These are phyloP conservation scores for Bipolaris bicolor DNA, from an alignment of 2,329 filamentous ascomycete species.

Conservation along the genomic window DNA sequence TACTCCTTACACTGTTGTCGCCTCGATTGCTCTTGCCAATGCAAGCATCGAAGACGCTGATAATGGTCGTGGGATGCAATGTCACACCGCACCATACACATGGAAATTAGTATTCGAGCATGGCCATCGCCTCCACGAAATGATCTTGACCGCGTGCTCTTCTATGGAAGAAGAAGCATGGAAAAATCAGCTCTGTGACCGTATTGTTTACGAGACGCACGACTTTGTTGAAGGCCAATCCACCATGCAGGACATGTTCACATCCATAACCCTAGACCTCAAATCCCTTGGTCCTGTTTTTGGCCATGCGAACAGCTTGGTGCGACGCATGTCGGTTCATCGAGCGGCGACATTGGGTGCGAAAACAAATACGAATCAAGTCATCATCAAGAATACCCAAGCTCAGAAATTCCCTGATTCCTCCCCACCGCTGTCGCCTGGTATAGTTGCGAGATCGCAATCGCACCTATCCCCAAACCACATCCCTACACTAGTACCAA, in stretches of 20 bases:
- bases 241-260: slow-evolving; percentile 61
- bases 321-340: slow-evolving; percentile 77
- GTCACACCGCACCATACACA: slow-evolving; percentile 81
- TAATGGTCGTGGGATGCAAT: slow-evolving; percentile 82
- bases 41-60: slow-evolving; percentile 73
- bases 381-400: slow-evolving; percentile 87
- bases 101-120: slow-evolving; percentile 92
- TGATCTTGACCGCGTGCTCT: slow-evolving; percentile 87
- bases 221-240: slow-evolving; percentile 57
- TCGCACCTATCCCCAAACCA: slow-evolving; percentile 73
- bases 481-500: slow-evolving; percentile 74
- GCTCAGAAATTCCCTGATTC: slow-evolving; percentile 64
- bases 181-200: slow-evolving; percentile 69
- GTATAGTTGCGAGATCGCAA: slow-evolving; percentile 76
- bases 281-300: slow-evolving; percentile 77
- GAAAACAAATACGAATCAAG: slow-evolving; percentile 71
- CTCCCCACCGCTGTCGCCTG: slow-evolving; percentile 52
- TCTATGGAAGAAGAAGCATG: slow-evolving; percentile 80
- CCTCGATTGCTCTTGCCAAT: slow-evolving; percentile 72
- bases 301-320: slow-evolving; percentile 69
- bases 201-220: slow-evolving; percentile 57
- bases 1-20: slow-evolving; percentile 73
- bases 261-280: slow-evolving; percentile 71
- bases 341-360: slow-evolving; percentile 75
- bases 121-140: slow-evolving; percentile 77